Conservation (phyloP, 108 stramenopile genomes). For the Pseudonitzschia multistriata region DNA sequence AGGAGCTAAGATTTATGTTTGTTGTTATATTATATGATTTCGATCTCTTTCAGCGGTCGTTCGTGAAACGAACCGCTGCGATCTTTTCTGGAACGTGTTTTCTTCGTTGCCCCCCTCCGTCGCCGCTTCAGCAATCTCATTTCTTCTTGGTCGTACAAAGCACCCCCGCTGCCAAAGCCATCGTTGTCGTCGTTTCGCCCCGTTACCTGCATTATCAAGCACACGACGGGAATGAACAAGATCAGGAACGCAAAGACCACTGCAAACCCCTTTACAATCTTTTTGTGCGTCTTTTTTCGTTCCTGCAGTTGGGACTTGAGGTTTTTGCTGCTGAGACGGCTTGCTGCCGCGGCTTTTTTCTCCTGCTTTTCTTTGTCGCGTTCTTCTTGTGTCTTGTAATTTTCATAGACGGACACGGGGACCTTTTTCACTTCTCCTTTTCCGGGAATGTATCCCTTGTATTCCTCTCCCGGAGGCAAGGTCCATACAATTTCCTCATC, state of each 20-base stretch:
- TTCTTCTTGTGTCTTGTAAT: constrained; percentile 8
- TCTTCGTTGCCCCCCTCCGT: not conserved
- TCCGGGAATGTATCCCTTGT: constrained; percentile 30
- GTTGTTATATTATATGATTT: constrained; percentile 18
- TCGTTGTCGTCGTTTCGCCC: constrained; percentile 1
- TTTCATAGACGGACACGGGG: constrained; percentile 7
- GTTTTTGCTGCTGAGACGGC: not conserved
- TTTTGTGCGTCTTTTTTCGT: constrained; percentile 17
- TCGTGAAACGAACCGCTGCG: not conserved
- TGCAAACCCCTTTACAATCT: constrained; percentile 13
- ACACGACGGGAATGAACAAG: constrained; percentile 22
- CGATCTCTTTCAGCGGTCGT: constrained; percentile 7
- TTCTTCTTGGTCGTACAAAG: constrained; percentile 33
- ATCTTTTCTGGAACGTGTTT: not conserved
- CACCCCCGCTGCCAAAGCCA: not conserved
- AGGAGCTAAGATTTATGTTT: too few species aligned
- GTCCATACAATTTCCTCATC: constrained; percentile 5
- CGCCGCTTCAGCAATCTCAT: constrained; percentile 15
- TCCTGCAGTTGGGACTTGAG: constrained; percentile 2
- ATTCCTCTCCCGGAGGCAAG: constrained; percentile 22
- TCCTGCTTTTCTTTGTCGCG: not conserved
- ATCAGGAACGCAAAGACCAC: not conserved
- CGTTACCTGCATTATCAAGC: constrained; percentile 15
- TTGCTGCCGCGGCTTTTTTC: constrained; percentile 13
- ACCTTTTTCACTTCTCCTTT: constrained; percentile 13